These are phyloP conservation scores for Quercus tomentella DNA, from an alignment of 331 rosid species.

Conservation along the genomic window DNA sequence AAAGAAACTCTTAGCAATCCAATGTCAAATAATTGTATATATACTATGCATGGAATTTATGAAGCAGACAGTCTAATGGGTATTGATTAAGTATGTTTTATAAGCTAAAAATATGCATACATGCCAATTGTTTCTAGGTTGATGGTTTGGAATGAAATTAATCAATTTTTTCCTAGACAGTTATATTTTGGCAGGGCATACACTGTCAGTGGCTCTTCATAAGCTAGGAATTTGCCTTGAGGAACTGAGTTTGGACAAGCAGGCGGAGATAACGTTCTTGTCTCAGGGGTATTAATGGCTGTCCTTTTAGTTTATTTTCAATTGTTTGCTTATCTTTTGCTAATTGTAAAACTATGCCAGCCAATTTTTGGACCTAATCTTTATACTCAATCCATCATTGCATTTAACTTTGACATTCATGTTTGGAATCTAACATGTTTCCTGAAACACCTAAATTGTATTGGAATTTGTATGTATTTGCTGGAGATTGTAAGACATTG, in stretches of 20 bases:
- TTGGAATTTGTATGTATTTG: not conserved
- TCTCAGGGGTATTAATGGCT: constrained; percentile 62
- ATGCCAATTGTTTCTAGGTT: constrained; percentile 1
- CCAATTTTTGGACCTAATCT: not conserved
- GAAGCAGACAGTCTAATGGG: not conserved
- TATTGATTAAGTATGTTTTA: not conserved
- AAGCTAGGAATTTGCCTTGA: constrained; percentile 69
- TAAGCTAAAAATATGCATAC: not conserved
- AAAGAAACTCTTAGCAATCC: too few species aligned
- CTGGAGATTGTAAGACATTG: not conserved
- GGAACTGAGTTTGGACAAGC: constrained; percentile 74
- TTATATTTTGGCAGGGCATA: constrained; percentile 90
- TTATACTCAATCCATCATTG: not conserved
- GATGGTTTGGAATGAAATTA: not conserved
- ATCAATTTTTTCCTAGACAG: constrained; percentile 80
- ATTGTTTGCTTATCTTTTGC: not conserved
- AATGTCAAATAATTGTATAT: too few species aligned
- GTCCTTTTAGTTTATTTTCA: constrained; percentile 4
- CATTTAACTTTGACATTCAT: not conserved
- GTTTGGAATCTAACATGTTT: not conserved
- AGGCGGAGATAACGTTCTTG: constrained; percentile 71
- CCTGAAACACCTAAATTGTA: not conserved
- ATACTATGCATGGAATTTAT: not conserved
- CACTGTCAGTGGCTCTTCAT: constrained; percentile 73
- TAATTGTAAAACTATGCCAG: not conserved